phyloP scores from a whole-genome alignment of 108 stramenopile species.

The Mediolabrus comicus region DNA sequence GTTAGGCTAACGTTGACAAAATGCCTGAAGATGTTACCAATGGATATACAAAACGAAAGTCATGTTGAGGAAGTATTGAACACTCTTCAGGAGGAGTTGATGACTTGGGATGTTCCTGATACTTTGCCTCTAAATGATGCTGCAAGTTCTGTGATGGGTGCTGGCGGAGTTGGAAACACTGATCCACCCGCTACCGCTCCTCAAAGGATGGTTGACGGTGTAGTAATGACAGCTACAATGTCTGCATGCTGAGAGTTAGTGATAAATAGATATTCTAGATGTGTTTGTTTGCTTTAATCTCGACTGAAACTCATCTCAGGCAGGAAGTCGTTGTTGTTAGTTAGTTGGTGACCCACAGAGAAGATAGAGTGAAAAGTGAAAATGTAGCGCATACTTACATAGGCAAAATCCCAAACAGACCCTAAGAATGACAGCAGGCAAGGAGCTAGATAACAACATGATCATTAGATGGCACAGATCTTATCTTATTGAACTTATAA shows the following conservation, averaged over 20 bases:
- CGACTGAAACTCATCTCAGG: too few relatives aligned
- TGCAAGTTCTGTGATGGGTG: background rate
- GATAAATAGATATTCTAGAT: too few relatives aligned
- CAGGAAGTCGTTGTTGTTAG: too few relatives aligned
- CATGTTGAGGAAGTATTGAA: conserved; percentile 57
- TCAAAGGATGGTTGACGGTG: background rate
- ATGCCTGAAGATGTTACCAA: conserved; percentile 66
- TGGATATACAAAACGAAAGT: conserved; percentile 48
- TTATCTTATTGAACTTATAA: too few relatives aligned
- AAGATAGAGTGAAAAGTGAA: too few relatives aligned
- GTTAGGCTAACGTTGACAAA: conserved; percentile 78
- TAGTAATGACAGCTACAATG: background rate
- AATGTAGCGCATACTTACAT: too few relatives aligned
- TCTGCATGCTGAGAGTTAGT: background rate
- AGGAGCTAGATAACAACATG: too few relatives aligned
- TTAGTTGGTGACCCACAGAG: too few relatives aligned
- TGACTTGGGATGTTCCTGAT: conserved; percentile 73
- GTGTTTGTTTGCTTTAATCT: too few relatives aligned
- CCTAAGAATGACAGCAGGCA: too few relatives aligned
- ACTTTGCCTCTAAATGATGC: conserved; percentile 28
- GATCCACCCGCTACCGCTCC: background rate
- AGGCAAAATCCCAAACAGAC: too few relatives aligned
- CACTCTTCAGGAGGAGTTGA: conserved; percentile 70
- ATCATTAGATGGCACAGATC: too few relatives aligned
- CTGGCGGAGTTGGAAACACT: background rate